Conservation (phyloP, 352 stramenopile genomes). For the Phytophthora litchii region DNA sequence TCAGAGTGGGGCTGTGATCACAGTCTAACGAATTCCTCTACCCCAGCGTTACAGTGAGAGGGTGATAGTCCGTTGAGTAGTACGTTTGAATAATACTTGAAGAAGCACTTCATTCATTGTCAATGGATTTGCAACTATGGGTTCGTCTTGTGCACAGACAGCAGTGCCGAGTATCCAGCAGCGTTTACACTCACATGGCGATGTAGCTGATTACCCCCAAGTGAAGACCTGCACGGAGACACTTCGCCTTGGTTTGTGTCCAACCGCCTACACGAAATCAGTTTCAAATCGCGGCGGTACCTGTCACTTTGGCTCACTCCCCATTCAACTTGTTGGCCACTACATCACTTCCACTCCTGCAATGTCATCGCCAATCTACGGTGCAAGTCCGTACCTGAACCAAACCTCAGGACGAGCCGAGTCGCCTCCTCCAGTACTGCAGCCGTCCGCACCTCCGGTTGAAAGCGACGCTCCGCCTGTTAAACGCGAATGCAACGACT, state of each 20-base stretch:
- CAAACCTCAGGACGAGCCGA: conserved; percentile 17
- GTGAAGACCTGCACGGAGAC: background rate
- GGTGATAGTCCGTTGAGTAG: too few species aligned
- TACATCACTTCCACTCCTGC: background rate
- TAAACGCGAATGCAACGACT: conserved; percentile 72
- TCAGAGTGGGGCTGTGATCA: too few species aligned
- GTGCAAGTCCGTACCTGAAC: conserved; percentile 28
- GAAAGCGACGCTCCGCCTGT: conserved; percentile 10
- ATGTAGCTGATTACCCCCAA: conserved; percentile 5
- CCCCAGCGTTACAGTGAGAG: conserved; percentile 12
- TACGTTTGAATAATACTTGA: conserved; percentile 31
- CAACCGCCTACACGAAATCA: conserved; percentile 16
- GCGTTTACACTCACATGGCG: conserved; percentile 6
- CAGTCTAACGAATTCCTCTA: conserved; percentile 86
- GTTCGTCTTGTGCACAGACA: too few species aligned
- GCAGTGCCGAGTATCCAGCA: background rate
- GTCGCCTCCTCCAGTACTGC: conserved; percentile 9
- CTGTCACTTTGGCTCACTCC: conserved; percentile 9
- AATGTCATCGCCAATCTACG: conserved; percentile 31
- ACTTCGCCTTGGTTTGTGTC: conserved; percentile 5
- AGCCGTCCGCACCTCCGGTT: conserved; percentile 15
- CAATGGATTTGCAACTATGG: background rate
- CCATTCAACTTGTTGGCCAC: conserved; percentile 2
- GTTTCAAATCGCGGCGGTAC: conserved; percentile 10
- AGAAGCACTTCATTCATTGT: conserved; percentile 14